Conservation (phyloP, 2,329 filamentous ascomycete genomes). For the Colletotrichum euphorbiae region DNA sequence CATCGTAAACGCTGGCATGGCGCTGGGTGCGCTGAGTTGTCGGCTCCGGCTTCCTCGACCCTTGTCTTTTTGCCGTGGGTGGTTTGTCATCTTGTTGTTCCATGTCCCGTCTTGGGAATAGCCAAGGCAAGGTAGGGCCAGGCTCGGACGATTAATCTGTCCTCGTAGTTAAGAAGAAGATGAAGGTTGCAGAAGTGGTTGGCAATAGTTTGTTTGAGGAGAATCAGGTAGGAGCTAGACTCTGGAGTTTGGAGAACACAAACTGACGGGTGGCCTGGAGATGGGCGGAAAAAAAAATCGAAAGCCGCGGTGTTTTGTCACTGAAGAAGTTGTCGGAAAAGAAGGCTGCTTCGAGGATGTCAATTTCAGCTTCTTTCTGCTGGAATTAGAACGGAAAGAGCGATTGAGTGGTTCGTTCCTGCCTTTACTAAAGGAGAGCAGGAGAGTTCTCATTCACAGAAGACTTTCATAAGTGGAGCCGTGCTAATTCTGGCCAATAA, state of each 20-base stretch:
- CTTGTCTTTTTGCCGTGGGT: background rate
- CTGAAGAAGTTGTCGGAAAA: too few species aligned
- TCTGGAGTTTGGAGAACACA: too few species aligned
- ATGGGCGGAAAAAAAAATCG: too few species aligned
- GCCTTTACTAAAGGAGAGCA: background rate
- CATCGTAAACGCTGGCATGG: conserved; percentile 75
- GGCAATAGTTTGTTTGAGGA: background rate
- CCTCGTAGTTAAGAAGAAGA: background rate
- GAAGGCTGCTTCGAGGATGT: too few species aligned
- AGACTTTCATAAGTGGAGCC: conserved; percentile 3
- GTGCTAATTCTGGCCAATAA: background rate
- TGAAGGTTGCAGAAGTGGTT: conserved; percentile 4
- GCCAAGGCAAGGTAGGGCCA: background rate
- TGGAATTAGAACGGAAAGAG: background rate
- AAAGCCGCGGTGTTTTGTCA: background rate
- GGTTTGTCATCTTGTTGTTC: background rate
- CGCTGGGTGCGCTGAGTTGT: conserved; percentile 42
- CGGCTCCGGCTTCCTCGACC: conserved; percentile 2
- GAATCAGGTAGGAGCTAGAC: too few species aligned
- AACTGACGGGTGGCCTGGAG: too few species aligned
- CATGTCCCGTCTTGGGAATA: conserved; percentile 1
- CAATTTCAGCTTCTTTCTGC: too few species aligned
- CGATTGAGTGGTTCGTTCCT: background rate
- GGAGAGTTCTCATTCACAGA: background rate
- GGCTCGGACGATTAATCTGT: background rate